These are phyloP conservation scores for Colletotrichum limetticola DNA, from an alignment of 2,329 filamentous ascomycete species.

Conservation along the genomic window DNA sequence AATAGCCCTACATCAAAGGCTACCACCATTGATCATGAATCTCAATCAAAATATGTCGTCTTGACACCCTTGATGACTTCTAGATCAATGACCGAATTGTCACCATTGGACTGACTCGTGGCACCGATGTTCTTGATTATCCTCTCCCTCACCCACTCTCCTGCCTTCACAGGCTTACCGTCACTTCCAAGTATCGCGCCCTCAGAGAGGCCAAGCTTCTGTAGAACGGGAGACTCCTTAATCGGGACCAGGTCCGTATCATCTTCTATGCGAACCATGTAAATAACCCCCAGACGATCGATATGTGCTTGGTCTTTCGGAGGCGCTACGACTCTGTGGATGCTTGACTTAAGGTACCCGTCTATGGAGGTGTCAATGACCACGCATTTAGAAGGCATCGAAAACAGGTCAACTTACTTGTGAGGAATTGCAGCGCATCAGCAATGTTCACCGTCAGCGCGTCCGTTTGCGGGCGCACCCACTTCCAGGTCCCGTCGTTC, in stretches of 20 bases:
- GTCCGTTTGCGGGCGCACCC: slow-evolving; percentile 40
- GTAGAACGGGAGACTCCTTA: slow-evolving; percentile 43
- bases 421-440: slow-evolving; percentile 57
- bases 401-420: slow-evolving; percentile 40
- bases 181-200: slow-evolving; percentile 33
- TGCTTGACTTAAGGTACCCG: slow-evolving; percentile 49
- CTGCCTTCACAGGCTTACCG: slow-evolving; percentile 41
- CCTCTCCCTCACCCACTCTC: slow-evolving; percentile 43
- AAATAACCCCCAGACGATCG: neutral
- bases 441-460: slow-evolving; percentile 61
- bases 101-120: slow-evolving; percentile 22
- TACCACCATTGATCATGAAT: neutral
- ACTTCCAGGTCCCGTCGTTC: slow-evolving; percentile 51
- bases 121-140: slow-evolving; percentile 38
- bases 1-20: neutral
- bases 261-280: neutral
- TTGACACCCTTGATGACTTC: slow-evolving; percentile 35
- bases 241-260: slow-evolving; percentile 45
- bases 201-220: slow-evolving; percentile 41
- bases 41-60: slow-evolving; percentile 31
- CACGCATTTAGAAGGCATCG: too few species aligned
- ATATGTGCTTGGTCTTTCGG: slow-evolving; percentile 46
- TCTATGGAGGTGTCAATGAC: slow-evolving; percentile 3
- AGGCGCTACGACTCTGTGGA: slow-evolving; percentile 47
- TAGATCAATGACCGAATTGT: slow-evolving; percentile 31